Evolutionary conservation across 2,329 filamentous ascomycete genomes (phyloP), one percentile per base, ranked within the genome.

Genomic region (Leptographium lundbergii): DNA sequence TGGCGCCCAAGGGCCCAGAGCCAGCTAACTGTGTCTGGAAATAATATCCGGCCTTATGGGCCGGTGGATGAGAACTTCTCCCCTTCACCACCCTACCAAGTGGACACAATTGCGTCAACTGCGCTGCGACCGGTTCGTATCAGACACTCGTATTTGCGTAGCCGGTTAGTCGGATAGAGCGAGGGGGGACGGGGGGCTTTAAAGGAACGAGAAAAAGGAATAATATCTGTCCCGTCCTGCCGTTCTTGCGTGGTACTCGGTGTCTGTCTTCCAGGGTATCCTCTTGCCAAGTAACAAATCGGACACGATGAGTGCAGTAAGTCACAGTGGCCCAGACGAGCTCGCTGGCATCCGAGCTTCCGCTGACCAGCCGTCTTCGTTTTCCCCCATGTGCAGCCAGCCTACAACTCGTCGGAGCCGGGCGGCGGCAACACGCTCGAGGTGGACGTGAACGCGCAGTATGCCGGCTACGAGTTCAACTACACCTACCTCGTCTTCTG

Each of bases 401-500:
- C 29, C 32, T 59, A 25, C 32, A 60, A 67, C 47, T 62, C 57
- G 9, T 66, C 65, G 48, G 52, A 62, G 58, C 65, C 65, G 42
- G 22, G 54, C n/a, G 67, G 67, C 47, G 67, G 67, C 57, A 65
- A 67, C 59, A 61, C 66, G 3, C 61, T 65, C 34, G 63, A 65
- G 54, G 59, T 63, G 50, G 64, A 67, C 57, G 65, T 67, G 25
- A 67, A 86, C 64, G 69, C 75, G 13, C 81, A 82, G 65, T 86
- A 82, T 67, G 69, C 69, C 27, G 82, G 82, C 9, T 71, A 77
- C 59, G 81, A 86, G 67, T 84, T 75, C 69, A 77, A 86, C 66
- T 84, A 85, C 68, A 75, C 76, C 47, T 86, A 84, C 66, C 74
- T 82, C 54, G 68, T 81, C 58, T 73, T 82, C 64, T 84, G 81